Percentiles rank a stretch among this genome's conserved stretches.
These are phyloP conservation scores for Entelexis sorbosivorans DNA, from an alignment of 1,139 yeast genomes.

Conservation along the genomic window DNA sequence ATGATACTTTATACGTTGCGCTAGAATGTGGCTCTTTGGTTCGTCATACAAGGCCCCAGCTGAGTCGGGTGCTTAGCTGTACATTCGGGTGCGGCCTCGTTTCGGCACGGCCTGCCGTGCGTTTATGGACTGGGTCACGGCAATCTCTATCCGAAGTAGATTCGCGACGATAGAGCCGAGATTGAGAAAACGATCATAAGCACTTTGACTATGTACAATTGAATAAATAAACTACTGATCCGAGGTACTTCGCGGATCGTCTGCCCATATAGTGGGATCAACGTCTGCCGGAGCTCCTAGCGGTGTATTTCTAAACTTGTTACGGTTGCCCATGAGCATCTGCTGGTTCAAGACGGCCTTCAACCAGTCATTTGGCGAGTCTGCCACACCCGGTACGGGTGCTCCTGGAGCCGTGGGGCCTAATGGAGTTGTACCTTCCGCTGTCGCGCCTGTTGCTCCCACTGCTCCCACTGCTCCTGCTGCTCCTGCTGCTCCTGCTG, in stretches of 20 bases:
- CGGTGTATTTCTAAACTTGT: conserved; percentile 19
- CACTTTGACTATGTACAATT: not conserved
- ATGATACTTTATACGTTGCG: too few species aligned
- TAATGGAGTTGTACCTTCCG: too few species aligned
- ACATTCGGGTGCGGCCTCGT: too few species aligned
- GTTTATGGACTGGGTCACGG: too few species aligned
- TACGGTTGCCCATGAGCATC: conserved; percentile 23
- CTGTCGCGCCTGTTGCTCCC: too few species aligned
- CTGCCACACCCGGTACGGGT: not conserved
- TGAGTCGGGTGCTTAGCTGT: too few species aligned
- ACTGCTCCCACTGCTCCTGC: not conserved
- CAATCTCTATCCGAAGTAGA: too few species aligned
- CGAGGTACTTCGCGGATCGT: not conserved
- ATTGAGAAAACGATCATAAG: not conserved
- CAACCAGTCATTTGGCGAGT: conserved; percentile 22
- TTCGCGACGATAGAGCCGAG: too few species aligned
- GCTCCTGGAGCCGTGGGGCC: not conserved
- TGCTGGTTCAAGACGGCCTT: conserved; percentile 19
- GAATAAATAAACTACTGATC: not conserved
- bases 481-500: not conserved
- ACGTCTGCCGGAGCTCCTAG: conserved; percentile 20
- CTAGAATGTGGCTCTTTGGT: too few species aligned
- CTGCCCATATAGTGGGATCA: conserved; percentile 19
- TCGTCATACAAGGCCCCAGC: too few species aligned
- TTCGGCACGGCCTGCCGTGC: too few species aligned